Evolutionary conservation across 306 rosid genomes (phyloP), one percentile per base, ranked within the genome.

Genomic region (Macrotyloma uniflorum): DNA sequence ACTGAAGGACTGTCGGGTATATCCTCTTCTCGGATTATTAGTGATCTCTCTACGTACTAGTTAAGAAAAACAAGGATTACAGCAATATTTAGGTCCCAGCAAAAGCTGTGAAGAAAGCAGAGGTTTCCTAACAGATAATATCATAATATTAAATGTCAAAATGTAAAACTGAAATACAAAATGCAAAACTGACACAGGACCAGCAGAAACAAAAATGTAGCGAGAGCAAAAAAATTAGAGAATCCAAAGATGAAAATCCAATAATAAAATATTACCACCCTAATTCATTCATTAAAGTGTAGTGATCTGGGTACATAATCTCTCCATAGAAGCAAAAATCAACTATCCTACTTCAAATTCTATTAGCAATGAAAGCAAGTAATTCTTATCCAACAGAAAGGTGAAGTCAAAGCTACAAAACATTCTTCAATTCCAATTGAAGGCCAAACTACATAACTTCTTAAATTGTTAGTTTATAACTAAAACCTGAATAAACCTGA

Each of bases 31-130:
- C 78, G 87, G 77, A 87, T 51, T 63, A 93, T 88, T 79, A 93
- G 82, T 74, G 75, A 76, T 86, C 91, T 95, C 89, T 93, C 98
- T 14, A 90, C 83, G 67, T 95, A 95, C 99, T 95, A 80, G 46
- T 83, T 42, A 72, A 76, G 76, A 59, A 67, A 50, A 75, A 74
- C 64, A 81, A 13, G 33, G 26, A 66, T 70, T 72, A 86, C 58
- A 63, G 53, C 73, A 36, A 49, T 71, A 70, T 30, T 73, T 47
- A 74, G 32, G 35, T 32, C 47, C 23, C 22, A 43, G 69, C 35
- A 81, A 57, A 59, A 55, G 36, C 47, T 36, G 50, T 49, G 32
- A 47, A 74, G 70, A 68, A 45, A 54, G 54, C 35, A 69, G 70
- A 76, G 71, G 59, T 32, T 84, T 76, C 78, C 67, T 62, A 55